Evolutionary conservation across 805 yeast genomes (phyloP).

Genomic region (Pichia paraexigua): DNA sequence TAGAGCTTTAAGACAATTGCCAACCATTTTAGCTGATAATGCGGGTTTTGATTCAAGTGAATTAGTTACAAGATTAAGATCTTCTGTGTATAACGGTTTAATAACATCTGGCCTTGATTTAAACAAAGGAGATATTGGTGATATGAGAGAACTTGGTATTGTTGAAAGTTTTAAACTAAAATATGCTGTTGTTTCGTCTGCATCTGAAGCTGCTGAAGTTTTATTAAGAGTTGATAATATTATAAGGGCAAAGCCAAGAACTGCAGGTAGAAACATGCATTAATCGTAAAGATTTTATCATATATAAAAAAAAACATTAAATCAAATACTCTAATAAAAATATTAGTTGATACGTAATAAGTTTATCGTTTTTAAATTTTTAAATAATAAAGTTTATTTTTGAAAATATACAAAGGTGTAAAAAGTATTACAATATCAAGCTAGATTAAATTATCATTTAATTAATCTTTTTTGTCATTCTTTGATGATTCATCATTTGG

Average conservation of each 20-base stretch:
- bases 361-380: not conserved
- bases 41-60: conserved; percentile 96
- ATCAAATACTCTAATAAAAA: not conserved
- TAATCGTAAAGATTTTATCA: not conserved
- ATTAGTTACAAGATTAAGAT: conserved; percentile 79
- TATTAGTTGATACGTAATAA: not conserved
- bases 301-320: not conserved
- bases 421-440: not conserved
- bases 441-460: not conserved
- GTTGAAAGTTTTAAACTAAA: conserved; percentile 91
- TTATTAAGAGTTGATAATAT: conserved; percentile 93
- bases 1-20: conserved; percentile 86
- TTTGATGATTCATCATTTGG: not conserved
- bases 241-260: conserved; percentile 93
- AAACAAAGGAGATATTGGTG: conserved; percentile 76
- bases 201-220: conserved; percentile 98
- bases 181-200: conserved; percentile 87
- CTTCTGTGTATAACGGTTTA: conserved; percentile 87
- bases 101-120: conserved; percentile 87
- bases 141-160: conserved; percentile 89
- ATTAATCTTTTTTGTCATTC: conserved; percentile 1
- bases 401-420: not conserved
- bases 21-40: conserved; percentile 92
- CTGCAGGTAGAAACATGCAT: conserved; percentile 68
- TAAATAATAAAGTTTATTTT: not conserved